Evolutionary conservation across 208 protist species (phyloP), one percentile per base, ranked within the genome.

Genomic region (Herpetomonas muscarum): DNA sequence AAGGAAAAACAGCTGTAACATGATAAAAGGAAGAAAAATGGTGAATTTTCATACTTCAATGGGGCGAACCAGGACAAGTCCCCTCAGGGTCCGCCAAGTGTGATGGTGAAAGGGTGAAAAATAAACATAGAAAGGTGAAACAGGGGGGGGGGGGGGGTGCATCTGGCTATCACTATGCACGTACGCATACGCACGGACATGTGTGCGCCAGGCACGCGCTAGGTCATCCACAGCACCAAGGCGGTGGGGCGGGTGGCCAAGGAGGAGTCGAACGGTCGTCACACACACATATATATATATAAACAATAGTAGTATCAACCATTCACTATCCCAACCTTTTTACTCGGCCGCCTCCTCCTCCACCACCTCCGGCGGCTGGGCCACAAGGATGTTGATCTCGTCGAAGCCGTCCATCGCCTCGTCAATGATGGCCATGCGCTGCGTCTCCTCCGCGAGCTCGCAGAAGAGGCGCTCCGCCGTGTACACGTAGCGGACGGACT

Each of bases 341-440:
- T 59, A 17, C 17, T 26, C 26, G 12, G 31, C 31, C n/a, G 1
- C 39, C 50, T 30, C 42, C 6, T 31, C 51, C 26, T 55, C 61
- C 0, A 32, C 51, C 51, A 53, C 59, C 10, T 30, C 10, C 3
- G 29, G 25, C 21, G 26, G 3, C 19, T 29, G 36, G 28, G 24
- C 22, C 25, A 3, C 30, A n/a, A 34, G 28, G 31, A 17, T 28
- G 0, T 28, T 21, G 26, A 34, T 49, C 2, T 50, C 55, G 22
- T 50, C 46, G 29, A 61, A 61, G 55, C 3, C 36, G 3, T 24
- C 29, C 42, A 60, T 31, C 13, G 55, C 64, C 17, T 55, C 48
- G 45, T 90, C 79, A n/a, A 79, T 59, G 25, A 89, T 28, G 15
- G 21, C 41, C 86, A 93, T 93, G 4, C 86, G 76, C 24, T 61